Conservation (phyloP, 768 basidiomycete species). For the Naganishia onofrii region DNA sequence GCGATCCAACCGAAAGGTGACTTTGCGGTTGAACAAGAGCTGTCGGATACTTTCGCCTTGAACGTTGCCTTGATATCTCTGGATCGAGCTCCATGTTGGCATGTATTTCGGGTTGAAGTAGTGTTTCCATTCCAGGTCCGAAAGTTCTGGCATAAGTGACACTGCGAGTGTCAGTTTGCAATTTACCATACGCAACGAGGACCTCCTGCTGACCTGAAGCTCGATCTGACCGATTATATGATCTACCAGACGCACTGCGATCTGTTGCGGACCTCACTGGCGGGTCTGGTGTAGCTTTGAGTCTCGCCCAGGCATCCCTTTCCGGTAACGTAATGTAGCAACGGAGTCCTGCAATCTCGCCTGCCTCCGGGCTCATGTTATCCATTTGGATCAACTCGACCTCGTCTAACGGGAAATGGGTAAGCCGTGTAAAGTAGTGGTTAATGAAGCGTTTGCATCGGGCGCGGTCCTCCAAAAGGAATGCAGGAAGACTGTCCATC, state of each 20-base stretch:
- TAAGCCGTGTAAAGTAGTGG: conserved; percentile 1
- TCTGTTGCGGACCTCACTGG: background rate
- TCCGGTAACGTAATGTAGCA: background rate
- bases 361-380: background rate
- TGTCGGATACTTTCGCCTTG: conserved; percentile 2
- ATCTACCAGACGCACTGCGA: too few species aligned
- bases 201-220: too few species aligned
- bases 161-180: too few species aligned
- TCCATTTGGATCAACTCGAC: background rate
- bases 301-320: background rate
- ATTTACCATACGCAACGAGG: too few species aligned
- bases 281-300: background rate
- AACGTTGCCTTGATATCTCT: background rate
- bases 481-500: background rate
- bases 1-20: background rate
- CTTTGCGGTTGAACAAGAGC: background rate
- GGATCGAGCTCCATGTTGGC: conserved; percentile 7
- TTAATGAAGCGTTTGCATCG: background rate
- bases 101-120: background rate
- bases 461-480: background rate
- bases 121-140: background rate
- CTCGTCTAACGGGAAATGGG: background rate
- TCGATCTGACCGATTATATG: too few species aligned
- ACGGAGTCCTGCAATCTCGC: background rate
- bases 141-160: too few species aligned